phyloP scores from a whole-genome alignment of 805 yeast genomes.

The Zygosaccharomyces bisporus region DNA sequence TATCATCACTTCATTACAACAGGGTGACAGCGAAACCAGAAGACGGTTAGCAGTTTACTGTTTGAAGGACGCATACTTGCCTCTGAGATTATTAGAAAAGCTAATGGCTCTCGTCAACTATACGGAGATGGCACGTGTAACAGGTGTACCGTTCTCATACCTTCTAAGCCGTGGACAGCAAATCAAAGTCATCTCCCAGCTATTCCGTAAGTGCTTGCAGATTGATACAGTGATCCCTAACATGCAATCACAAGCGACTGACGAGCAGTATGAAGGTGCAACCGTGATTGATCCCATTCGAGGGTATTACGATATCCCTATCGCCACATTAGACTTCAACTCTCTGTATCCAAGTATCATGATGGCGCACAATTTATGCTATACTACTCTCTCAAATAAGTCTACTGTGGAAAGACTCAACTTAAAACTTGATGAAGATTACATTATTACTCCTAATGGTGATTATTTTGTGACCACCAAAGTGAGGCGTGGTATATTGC shows the following conservation, averaged over 20 bases:
- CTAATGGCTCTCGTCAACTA: conserved; percentile 95
- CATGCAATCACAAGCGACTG: conserved; percentile 72
- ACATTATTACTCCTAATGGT: conserved; percentile 84
- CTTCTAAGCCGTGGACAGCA: conserved; percentile 92
- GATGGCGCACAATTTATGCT: conserved; percentile 98
- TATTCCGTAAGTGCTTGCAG: conserved; percentile 86
- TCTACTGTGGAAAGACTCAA: conserved; percentile 62
- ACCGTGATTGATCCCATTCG: conserved; percentile 95
- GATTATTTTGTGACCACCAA: conserved; percentile 77
- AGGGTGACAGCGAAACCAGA: conserved; percentile 89
- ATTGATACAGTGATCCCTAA: conserved; percentile 89
- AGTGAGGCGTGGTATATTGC: conserved; percentile 78
- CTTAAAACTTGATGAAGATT: conserved; percentile 69
- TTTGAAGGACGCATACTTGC: conserved; percentile 91
- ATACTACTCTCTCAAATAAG: conserved; percentile 77
- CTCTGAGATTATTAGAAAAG: conserved; percentile 81
- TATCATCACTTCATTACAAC: conserved; percentile 89
- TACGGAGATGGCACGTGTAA: conserved; percentile 99
- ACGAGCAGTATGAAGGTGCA: conserved; percentile 97
- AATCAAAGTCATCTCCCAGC: conserved; percentile 92
- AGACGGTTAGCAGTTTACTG: conserved; percentile 95
- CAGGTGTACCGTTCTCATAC: conserved; percentile 95
- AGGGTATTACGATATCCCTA: conserved; percentile 95
- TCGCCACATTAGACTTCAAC: conserved; percentile 96
- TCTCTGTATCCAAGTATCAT: conserved; percentile 96